Evolutionary conservation across 169 alveolate species (phyloP).

Genomic region (Cardiosporidium cionae): DNA sequence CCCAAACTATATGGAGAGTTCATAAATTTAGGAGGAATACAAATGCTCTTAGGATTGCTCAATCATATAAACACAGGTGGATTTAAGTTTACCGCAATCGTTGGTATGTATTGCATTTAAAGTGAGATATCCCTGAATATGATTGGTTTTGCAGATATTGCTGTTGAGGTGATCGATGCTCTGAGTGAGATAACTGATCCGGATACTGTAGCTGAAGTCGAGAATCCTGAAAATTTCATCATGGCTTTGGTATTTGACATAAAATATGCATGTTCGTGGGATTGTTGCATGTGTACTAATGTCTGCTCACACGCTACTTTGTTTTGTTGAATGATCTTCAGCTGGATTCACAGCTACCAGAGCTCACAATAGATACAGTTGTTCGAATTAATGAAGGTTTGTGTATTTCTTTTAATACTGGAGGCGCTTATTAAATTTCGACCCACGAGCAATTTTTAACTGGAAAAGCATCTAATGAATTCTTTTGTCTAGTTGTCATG

Average conservation of each 20-base stretch:
- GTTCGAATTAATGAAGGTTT: conserved; percentile 44
- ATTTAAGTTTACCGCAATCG: too few species aligned
- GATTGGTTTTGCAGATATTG: conserved; percentile 33
- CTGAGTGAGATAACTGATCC: conserved; percentile 51
- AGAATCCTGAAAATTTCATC: conserved; percentile 29
- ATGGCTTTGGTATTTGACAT: conserved; percentile 1
- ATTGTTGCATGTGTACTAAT: not conserved
- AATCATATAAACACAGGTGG: conserved; percentile 45
- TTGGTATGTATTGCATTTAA: too few species aligned
- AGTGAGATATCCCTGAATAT: too few species aligned
- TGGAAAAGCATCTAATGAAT: too few species aligned
- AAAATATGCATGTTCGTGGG: not conserved
- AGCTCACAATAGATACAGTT: conserved; percentile 20
- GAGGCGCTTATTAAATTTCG: too few species aligned
- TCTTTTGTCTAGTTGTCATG: too few species aligned
- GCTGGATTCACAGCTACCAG: conserved; percentile 3
- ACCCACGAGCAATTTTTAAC: too few species aligned
- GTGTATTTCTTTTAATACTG: not conserved
- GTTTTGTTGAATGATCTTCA: too few species aligned
- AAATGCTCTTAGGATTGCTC: conserved; percentile 29
- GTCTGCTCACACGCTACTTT: too few species aligned
- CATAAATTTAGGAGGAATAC: conserved; percentile 35
- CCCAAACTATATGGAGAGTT: conserved; percentile 37
- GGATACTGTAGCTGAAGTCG: conserved; percentile 31
- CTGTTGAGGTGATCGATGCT: conserved; percentile 39